Conservation (phyloP, 768 basidiomycete species). For the Podaxis sp. region DNA sequence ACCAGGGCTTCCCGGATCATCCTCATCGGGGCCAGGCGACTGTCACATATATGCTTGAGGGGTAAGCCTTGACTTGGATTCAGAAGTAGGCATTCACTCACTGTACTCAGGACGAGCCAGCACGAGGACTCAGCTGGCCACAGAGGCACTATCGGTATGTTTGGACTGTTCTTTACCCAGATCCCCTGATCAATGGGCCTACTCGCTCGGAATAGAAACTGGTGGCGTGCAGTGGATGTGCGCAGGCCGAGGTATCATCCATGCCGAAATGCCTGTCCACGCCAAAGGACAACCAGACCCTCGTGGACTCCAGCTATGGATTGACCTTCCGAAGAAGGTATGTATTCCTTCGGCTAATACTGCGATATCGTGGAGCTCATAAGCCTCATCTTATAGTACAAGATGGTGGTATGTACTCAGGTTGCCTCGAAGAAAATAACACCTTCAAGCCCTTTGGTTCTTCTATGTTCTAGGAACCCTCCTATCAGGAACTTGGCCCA, state of each 20-base stretch:
- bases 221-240: constrained; percentile 98
- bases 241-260: constrained; percentile 75
- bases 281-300: constrained; percentile 63
- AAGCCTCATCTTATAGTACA: constrained; percentile 41
- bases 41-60: constrained; percentile 87
- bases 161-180: neutral
- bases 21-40: constrained; percentile 89
- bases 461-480: constrained; percentile 49
- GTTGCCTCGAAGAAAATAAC: neutral
- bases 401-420: constrained; percentile 57
- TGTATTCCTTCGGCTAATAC: constrained; percentile 7
- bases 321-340: constrained; percentile 73
- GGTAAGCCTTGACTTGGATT: constrained; percentile 32
- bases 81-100: neutral
- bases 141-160: constrained; percentile 57
- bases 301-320: constrained; percentile 83
- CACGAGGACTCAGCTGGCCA: constrained; percentile 95
- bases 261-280: constrained; percentile 88
- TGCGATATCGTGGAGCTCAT: constrained; percentile 16
- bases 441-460: neutral
- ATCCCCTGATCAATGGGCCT: neutral
- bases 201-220: constrained; percentile 28
- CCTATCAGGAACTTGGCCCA: constrained; percentile 78
- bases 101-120: constrained; percentile 45
- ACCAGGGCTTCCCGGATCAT: constrained; percentile 85